These are phyloP conservation scores for Tolypocladium ophioglossoides DNA, from an alignment of 2,329 filamentous ascomycete species.

Conservation along the genomic window DNA sequence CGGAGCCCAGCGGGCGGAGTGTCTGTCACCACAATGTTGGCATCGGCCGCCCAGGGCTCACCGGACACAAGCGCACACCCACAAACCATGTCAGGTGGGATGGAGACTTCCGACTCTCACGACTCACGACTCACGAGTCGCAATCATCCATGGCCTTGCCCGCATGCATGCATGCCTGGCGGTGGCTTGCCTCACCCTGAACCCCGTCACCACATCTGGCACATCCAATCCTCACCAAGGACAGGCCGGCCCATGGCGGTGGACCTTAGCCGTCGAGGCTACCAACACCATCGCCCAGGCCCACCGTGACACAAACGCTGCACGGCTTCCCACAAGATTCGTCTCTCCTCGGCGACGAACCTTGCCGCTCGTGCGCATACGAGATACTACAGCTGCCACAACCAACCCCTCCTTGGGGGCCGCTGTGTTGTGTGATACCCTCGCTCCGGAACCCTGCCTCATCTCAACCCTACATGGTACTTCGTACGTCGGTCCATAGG, in stretches of 20 bases:
- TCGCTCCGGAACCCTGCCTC: constrained; percentile 7
- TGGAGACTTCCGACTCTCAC: neutral
- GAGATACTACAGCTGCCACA: constrained; percentile 2
- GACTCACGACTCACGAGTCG: neutral
- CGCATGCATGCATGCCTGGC: neutral
- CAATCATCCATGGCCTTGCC: neutral
- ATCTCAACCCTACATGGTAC: constrained; percentile 4
- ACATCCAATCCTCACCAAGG: neutral
- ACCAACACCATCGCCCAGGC: neutral
- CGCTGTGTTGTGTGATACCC: constrained; percentile 2
- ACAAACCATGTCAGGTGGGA: neutral
- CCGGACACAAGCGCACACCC: neutral
- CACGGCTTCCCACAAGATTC: constrained; percentile 12
- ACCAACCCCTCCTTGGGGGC: neutral
- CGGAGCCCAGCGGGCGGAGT: neutral
- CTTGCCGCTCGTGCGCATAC: constrained; percentile 3
- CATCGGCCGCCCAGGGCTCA: neutral
- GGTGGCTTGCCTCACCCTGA: neutral
- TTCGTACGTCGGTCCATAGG: no score
- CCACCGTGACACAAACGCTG: constrained; percentile 14
- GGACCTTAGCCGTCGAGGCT: neutral
- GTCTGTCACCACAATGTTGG: neutral
- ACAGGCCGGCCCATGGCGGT: neutral
- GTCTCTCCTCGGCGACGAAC: constrained; percentile 9
- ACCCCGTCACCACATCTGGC: neutral